Evolutionary conservation across 495 filamentous ascomycete genomes (phyloP), one percentile per base, ranked within the genome.

Genomic region (Penicillium samsonianum): DNA sequence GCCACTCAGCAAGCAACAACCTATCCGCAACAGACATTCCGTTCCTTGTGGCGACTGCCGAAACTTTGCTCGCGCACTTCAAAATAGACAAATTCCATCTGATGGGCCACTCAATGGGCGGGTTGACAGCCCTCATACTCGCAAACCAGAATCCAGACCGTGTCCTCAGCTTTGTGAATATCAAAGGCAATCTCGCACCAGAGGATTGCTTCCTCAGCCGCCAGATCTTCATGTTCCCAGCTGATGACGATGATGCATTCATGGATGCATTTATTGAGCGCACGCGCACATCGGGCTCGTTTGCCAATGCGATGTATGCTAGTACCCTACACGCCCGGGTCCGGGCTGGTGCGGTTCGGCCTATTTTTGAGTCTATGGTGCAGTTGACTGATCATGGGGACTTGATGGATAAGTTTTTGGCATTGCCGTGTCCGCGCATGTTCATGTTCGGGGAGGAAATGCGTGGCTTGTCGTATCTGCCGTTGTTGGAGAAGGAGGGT

Each of bases 131-230:
- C 0, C 62, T 69, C 3, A 37, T 66, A 11, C 61, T 67, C 12
- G 67, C 67, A 10, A 48, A 60, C 12, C 35, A 44, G 0, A 22
- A 60, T 17, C 64, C 64, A 1, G 40, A 52, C 14, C 57, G 53
- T 1, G 57, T 67, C 14, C 55, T 69, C 22, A 72, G 67, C 59
- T 72, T 72, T 49, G 43, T 72, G n/a, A 41, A 72, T 26, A 72
- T 67, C 55, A 65, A 72, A 37, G 67, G 67, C 44, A 69, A 69
- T 22, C 62, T 72, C 19, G 66, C 64, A 3, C 64, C 69, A 5
- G 69, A 72, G 31, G 67, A 72, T 53, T 72, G 64, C 49, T 67
- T 69, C 56, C 59, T 72, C 22, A 69, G 64, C 35, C 62, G 67
- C 5, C 67, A 72, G 41, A 67, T 66, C 41, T 66, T 67, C 51